Conservation (phyloP, 2,329 filamentous ascomycete species). For the Bisporella sp. region DNA sequence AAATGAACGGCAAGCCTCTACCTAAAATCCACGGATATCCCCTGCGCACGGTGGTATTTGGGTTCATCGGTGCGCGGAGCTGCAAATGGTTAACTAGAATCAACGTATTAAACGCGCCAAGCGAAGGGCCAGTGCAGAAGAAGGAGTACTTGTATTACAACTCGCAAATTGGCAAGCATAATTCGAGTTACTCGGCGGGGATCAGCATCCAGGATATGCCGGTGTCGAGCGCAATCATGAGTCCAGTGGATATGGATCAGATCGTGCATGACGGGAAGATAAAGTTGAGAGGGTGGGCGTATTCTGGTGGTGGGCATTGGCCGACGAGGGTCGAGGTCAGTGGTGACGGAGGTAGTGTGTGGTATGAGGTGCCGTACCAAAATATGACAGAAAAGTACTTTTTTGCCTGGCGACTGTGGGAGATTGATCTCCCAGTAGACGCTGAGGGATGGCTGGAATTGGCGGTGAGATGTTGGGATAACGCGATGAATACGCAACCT, state of each 20-base stretch:
- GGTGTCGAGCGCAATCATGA: constrained; percentile 61
- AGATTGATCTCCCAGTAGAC: constrained; percentile 54
- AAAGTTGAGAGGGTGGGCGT: constrained; percentile 54
- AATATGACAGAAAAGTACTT: constrained; percentile 56
- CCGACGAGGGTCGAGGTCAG: constrained; percentile 63
- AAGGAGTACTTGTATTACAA: constrained; percentile 63
- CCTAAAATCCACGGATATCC: constrained; percentile 62
- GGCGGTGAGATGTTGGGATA: constrained; percentile 54
- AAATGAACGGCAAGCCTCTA: constrained; percentile 59
- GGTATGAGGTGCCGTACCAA: constrained; percentile 56
- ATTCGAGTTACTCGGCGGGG: constrained; percentile 54
- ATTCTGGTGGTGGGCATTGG: constrained; percentile 58
- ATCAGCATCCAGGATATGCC: constrained; percentile 62
- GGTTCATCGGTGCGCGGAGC: constrained; percentile 58
- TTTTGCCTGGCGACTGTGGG: constrained; percentile 60
- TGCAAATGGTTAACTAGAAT: constrained; percentile 65
- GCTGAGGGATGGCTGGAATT: constrained; percentile 56
- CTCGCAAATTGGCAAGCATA: constrained; percentile 57
- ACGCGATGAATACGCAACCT: constrained; percentile 54
- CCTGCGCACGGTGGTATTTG: constrained; percentile 54
- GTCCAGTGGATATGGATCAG: constrained; percentile 39
- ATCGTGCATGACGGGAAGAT: constrained; percentile 22
- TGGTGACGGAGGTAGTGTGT: constrained; percentile 54
- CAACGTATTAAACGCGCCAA: constrained; percentile 49
- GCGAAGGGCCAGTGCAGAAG: constrained; percentile 51